phyloP scores from a whole-genome alignment of 306 rosid genomes.

The Pyrus communis region DNA sequence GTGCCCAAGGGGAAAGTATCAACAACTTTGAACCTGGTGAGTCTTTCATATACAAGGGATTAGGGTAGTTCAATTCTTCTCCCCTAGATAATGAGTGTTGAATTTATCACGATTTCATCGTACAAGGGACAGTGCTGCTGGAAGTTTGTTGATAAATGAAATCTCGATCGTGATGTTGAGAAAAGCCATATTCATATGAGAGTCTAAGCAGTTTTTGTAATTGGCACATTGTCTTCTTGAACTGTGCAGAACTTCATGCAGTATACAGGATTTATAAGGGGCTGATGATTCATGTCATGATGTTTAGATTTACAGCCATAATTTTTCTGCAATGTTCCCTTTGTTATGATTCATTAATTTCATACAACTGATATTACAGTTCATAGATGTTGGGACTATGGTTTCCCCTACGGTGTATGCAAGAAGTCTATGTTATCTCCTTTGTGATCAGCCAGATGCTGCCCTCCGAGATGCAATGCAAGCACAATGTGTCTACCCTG shows the following conservation, averaged over 20 bases:
- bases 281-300: background rate
- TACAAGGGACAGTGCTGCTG: background rate
- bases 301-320: background rate
- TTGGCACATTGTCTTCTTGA: background rate
- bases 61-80: background rate
- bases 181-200: background rate
- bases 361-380: constrained; percentile 26
- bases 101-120: background rate
- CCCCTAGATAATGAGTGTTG: background rate
- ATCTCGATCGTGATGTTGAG: background rate
- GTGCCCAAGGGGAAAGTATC: background rate
- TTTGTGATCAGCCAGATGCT: constrained; percentile 74
- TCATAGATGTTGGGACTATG: constrained; percentile 62
- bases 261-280: background rate
- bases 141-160: background rate
- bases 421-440: constrained; percentile 60
- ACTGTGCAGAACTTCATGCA: background rate
- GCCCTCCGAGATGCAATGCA: constrained; percentile 84
- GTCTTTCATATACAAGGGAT: background rate
- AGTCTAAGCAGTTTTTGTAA: background rate
- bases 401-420: constrained; percentile 69
- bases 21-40: background rate
- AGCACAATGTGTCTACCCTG: constrained; percentile 70
- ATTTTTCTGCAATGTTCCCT: background rate
- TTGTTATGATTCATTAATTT: background rate